Base-by-base conservation (phyloP, 2,329 filamentous ascomycete genomes). In the Colletotrichum navitas region DNA sequence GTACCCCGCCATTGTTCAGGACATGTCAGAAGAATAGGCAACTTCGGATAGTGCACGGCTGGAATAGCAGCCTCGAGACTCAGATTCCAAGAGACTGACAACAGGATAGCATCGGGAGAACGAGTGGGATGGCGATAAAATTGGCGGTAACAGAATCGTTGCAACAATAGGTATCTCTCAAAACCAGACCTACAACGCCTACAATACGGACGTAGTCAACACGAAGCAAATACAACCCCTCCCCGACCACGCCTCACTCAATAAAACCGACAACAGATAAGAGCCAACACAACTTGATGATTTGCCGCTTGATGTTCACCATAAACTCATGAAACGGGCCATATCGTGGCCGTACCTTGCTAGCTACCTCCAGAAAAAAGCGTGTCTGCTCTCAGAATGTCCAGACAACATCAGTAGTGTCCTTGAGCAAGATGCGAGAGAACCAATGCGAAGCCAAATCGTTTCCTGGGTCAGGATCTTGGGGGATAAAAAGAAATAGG, bases 341-440 rank as follows among this genome's bases (percentile, higher is more conserved):
- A 49, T 68, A 52, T 55, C 65, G 45, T 59, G 60, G 43, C 69
- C 58, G 55, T 41, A 60, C 45, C 60, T 63, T 72, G 65, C 69
- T 72, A 69, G 54, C 69, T 72, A 72, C 69, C 69, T 64, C 69
- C 63, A 70, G 68, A 71, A 69, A 68, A 71, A 55, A 68, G 61
- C 3, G 51, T 45, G 47, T 60, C 65, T 63, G 65, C 58, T 60
- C 65, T 63, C 54, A 59, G 47, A 68, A 59, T 71, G 68, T 72
- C 69, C 69, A 72, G 65, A 72, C 69, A 64, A 64, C 68, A 71
- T 52, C 62, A 62, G 56, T 55, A 60, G 49, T 55, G 60, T 60
- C 55, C 69, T 47, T 72, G 45, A 69, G 54, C 65, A 63, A 72
- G 69, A 69, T 71, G 24, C n/a, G 58, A 60, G 52, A 71, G 49